Evolutionary conservation across 164 flowering plant species (phyloP), one percentile per base, ranked within the genome.

Genomic region (Stephania cephalantha): DNA sequence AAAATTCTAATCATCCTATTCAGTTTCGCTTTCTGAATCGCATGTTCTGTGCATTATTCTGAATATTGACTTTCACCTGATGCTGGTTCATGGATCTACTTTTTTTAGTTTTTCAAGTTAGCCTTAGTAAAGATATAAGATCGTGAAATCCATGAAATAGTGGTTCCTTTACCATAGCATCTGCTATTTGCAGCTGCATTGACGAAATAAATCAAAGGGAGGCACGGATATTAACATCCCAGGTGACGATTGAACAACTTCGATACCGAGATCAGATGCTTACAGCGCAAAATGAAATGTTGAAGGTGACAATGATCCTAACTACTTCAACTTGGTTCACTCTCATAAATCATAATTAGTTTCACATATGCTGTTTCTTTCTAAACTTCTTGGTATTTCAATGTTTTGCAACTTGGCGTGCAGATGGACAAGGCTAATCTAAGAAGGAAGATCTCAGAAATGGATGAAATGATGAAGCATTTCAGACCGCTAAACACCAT

Each of bases 221-320:
- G 74, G 81, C 86, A 71, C 87, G 88, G 31, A 48, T 85, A 17
- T 79, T 89, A 11, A 78, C 82, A 73, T 77, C 84, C 30, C 86
- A 88, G 77, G 81, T 89, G 71, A 75, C 48, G 25, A 52, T 87
- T 35, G 89, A 86, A 79, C 90, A 90, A 78, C 85, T 90, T 73
- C 81, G 80, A 69, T 87, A 88, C 71, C 88, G 91, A 45, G 90
- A 88, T 77, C 92, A 88, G 79, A 81, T 89, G 76, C 88, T 91
- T 55, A 78, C 85, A 29, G 89, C 91, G 45, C 92, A 93, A 78
- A 93, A 91, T 81, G 91, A 88, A 75, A 87, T 91, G 92, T 77
- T 93, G 79, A 88, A 91, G 97, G 98, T 90, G 68, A 63, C 70
- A 5, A 44, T 15, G 10, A 73, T 77, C 50, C 35, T 74, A 30